Evolutionary conservation across 306 rosid genomes (phyloP).

Genomic region (Lathyrus aphaca): DNA sequence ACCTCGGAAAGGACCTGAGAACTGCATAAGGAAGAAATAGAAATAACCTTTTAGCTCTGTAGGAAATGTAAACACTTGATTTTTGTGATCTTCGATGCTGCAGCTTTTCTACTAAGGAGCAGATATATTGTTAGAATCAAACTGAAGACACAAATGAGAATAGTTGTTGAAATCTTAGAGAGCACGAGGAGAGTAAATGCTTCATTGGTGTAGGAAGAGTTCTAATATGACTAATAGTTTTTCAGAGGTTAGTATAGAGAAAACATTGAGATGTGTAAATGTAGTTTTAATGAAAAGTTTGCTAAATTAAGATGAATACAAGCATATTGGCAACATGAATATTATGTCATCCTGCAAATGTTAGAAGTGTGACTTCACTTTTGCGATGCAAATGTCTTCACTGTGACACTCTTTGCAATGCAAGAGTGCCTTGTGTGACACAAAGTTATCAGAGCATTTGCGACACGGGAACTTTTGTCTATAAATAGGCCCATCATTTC

Average conservation of each 20-base stretch:
- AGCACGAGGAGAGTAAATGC: background rate
- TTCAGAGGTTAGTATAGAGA: background rate
- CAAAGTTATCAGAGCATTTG: too few species aligned
- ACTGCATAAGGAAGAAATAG: constrained; percentile 24
- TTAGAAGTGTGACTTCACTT: too few species aligned
- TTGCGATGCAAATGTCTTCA: too few species aligned
- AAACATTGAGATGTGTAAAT: background rate
- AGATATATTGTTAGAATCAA: background rate
- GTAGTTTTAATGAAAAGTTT: background rate
- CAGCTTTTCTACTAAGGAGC: constrained; percentile 15
- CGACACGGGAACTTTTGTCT: too few species aligned
- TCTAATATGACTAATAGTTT: background rate
- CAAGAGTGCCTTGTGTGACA: background rate
- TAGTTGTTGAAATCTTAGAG: constrained; percentile 9
- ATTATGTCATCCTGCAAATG: too few species aligned
- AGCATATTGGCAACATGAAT: background rate
- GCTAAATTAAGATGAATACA: background rate
- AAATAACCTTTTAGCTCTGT: constrained; percentile 19
- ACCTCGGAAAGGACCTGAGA: constrained; percentile 13
- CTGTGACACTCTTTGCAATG: background rate
- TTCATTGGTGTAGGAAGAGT: background rate
- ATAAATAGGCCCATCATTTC: too few species aligned
- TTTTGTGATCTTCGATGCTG: constrained; percentile 10
- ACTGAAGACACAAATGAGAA: background rate
- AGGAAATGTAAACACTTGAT: constrained; percentile 17